Evolutionary conservation across 306 rosid species (phyloP).

Genomic region (Cucurbita ficifolia): DNA sequence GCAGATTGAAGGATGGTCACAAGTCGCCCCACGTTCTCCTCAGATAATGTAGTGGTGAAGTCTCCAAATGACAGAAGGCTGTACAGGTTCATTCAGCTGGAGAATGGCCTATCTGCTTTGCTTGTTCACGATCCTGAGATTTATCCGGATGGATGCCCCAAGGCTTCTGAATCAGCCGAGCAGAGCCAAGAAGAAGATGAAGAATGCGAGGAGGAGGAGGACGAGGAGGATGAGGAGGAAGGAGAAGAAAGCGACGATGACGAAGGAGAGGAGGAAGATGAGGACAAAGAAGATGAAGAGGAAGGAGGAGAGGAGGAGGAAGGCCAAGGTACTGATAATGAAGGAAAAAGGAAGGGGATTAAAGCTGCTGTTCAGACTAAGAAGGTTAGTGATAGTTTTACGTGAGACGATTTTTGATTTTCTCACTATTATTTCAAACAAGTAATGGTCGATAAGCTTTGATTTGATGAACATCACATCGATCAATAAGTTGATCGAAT

Average conservation of each 20-base stretch:
- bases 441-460: neutral
- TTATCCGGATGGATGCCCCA: constrained; percentile 42
- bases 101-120: constrained; percentile 65
- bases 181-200: constrained; percentile 18
- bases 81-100: constrained; percentile 48
- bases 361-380: constrained; percentile 55
- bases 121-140: constrained; percentile 91
- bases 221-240: constrained; percentile 1
- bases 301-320: constrained; percentile 11
- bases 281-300: neutral
- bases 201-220: constrained; percentile 13
- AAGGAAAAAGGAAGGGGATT: constrained; percentile 16
- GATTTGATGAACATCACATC: neutral
- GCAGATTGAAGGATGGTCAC: neutral
- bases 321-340: constrained; percentile 9
- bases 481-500: neutral
- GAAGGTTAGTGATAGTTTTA: constrained; percentile 33
- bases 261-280: neutral
- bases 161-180: constrained; percentile 2
- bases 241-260: constrained; percentile 6
- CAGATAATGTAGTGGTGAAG: constrained; percentile 50
- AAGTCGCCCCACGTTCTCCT: constrained; percentile 24
- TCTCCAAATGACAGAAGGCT: constrained; percentile 65
- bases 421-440: too few relatives aligned
- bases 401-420: neutral